These are phyloP conservation scores for Pyricularia sp. DNA, from an alignment of 2,329 filamentous ascomycete species.

Conservation along the genomic window DNA sequence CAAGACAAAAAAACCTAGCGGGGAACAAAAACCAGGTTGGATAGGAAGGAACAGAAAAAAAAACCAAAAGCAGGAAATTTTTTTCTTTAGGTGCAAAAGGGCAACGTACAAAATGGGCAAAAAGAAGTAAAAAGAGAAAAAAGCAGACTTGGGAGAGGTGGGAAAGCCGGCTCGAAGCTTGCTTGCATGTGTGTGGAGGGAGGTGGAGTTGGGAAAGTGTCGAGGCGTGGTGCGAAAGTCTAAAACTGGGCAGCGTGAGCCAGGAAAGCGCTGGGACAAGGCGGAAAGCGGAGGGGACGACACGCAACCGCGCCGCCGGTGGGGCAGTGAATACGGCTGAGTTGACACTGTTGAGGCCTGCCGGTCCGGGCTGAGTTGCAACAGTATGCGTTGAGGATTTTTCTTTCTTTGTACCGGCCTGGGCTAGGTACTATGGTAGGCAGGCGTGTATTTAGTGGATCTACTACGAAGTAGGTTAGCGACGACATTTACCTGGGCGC, in stretches of 20 bases:
- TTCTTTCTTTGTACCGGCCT: not conserved
- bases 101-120: not conserved
- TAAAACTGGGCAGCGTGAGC: conserved; percentile 5
- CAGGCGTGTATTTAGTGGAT: not conserved
- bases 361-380: not conserved
- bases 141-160: not conserved
- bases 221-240: not conserved
- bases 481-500: not conserved
- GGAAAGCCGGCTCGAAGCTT: conserved; percentile 5
- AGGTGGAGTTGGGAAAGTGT: conserved; percentile 1
- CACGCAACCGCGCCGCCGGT: not conserved
- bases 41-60: not conserved
- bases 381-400: not conserved
- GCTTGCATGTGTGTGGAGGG: not conserved
- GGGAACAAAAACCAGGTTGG: not conserved
- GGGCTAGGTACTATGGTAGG: not conserved
- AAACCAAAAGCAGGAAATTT: not conserved
- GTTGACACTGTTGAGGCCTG: not conserved
- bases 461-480: not conserved
- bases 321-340: not conserved
- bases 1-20: not conserved
- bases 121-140: conserved; percentile 3
- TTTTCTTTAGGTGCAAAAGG: not conserved
- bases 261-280: conserved; percentile 2
- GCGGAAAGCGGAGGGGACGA: conserved; percentile 2